These are phyloP conservation scores for Beauveria brongniartii DNA, from an alignment of 2,329 filamentous ascomycete species.

Conservation along the genomic window DNA sequence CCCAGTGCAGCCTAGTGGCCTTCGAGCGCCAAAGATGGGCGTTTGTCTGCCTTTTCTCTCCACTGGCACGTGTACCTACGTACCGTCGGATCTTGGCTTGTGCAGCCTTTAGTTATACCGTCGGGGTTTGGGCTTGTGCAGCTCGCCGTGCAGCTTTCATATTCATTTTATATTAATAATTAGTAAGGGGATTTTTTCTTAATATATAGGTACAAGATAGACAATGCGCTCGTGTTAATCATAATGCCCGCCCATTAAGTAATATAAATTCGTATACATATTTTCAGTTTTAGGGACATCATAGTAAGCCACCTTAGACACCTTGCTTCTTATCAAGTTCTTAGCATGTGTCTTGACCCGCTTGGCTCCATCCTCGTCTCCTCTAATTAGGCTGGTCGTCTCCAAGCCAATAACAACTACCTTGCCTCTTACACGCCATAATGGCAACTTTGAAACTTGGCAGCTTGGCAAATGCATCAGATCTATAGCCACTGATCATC, in stretches of 20 bases:
- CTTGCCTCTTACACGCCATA: background rate
- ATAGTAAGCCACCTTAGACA: background rate
- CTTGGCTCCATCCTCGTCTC: background rate
- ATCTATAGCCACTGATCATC: background rate
- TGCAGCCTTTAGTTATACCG: no score
- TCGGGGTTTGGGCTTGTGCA: background rate
- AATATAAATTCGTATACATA: constrained; percentile 4
- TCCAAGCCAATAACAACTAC: background rate
- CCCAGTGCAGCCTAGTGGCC: background rate
- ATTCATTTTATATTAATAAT: background rate
- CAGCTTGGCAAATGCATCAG: background rate
- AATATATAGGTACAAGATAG: background rate
- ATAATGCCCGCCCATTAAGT: background rate
- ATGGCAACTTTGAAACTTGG: background rate
- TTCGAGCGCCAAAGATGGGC: background rate
- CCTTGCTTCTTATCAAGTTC: background rate
- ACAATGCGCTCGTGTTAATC: background rate
- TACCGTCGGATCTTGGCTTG: no score
- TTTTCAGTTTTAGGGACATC: background rate
- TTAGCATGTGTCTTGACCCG: background rate
- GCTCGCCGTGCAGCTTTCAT: background rate
- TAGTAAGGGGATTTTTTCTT: background rate
- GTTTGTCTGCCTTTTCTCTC: background rate
- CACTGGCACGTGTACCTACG: background rate
- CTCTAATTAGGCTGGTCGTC: no score